A percentile compares a stretch with the other conserved stretches of the same genome.
Evolutionary conservation across 306 rosid genomes (phyloP).

Genomic region (Pterocarpus macrocarpus): DNA sequence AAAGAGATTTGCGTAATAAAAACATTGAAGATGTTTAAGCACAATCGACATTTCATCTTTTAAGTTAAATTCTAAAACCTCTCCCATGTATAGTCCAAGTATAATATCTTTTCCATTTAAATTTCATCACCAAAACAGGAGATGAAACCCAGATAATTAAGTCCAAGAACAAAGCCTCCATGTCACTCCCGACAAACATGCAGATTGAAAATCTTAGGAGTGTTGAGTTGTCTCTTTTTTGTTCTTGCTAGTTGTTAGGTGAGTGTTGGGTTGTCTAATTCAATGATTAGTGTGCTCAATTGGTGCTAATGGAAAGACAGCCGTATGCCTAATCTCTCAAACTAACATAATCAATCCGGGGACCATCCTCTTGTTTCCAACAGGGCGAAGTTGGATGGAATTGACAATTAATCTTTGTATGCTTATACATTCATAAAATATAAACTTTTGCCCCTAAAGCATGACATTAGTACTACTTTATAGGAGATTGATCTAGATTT

Average conservation of each 20-base stretch:
- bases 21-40: no score
- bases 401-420: not conserved
- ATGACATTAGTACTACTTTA: not conserved
- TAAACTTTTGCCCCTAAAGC: not conserved
- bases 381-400: not conserved
- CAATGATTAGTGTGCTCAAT: conserved; percentile 6
- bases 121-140: no score
- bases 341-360: no score
- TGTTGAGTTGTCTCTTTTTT: not conserved
- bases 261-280: not conserved
- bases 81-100: no score
- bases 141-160: no score
- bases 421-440: not conserved
- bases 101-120: no score
- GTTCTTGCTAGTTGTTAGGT: not conserved
- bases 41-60: no score
- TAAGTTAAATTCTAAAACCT: no score
- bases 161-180: no score
- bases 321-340: not conserved
- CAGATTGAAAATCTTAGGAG: not conserved
- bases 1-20: no score
- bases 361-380: no score
- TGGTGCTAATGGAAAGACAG: not conserved
- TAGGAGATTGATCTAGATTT: not conserved
- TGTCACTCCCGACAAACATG: not conserved